phyloP scores from a whole-genome alignment of 495 filamentous ascomycete genomes.

The Annulohypoxylon stygium region DNA sequence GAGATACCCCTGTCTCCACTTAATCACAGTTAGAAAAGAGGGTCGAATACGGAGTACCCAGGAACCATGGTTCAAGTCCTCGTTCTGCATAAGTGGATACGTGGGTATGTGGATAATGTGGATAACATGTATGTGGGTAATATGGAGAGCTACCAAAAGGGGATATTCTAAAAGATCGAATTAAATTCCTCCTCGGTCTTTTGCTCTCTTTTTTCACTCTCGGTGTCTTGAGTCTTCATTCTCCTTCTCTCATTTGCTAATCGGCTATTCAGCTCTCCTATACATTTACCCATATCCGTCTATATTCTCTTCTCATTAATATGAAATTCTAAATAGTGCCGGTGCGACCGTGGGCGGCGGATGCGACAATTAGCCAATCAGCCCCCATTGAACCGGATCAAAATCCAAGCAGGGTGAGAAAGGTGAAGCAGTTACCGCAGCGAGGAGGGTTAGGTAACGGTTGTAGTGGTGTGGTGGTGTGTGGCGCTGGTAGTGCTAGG shows the following conservation, averaged over 20 bases:
- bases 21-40: slow-evolving; percentile 33
- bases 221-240: not conserved
- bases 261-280: slow-evolving; percentile 29
- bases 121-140: not conserved
- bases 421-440: not conserved
- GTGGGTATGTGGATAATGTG: not conserved
- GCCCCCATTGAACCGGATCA: slow-evolving; percentile 32
- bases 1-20: slow-evolving; percentile 41
- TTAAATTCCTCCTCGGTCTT: slow-evolving; percentile 31
- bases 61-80: slow-evolving; percentile 15
- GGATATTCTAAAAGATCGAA: slow-evolving; percentile 27
- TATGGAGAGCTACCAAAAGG: slow-evolving; percentile 8
- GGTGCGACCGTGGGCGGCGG: slow-evolving; percentile 34
- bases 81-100: slow-evolving; percentile 11
- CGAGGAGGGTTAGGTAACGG: not conserved
- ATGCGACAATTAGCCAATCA: slow-evolving; percentile 43
- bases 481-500: not conserved
- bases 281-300: slow-evolving; percentile 41
- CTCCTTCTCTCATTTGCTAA: slow-evolving; percentile 24
- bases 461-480: too few relatives aligned
- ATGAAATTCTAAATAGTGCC: slow-evolving; percentile 32
- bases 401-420: slow-evolving; percentile 17
- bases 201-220: slow-evolving; percentile 15
- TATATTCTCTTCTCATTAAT: slow-evolving; percentile 31
- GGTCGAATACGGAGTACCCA: slow-evolving; percentile 39